A percentile compares a stretch with the other conserved stretches of the same genome.
These are phyloP conservation scores for Umbelopsis vinacea DNA, from an alignment of 192 early-diverging fungal genomes.

Conservation along the genomic window DNA sequence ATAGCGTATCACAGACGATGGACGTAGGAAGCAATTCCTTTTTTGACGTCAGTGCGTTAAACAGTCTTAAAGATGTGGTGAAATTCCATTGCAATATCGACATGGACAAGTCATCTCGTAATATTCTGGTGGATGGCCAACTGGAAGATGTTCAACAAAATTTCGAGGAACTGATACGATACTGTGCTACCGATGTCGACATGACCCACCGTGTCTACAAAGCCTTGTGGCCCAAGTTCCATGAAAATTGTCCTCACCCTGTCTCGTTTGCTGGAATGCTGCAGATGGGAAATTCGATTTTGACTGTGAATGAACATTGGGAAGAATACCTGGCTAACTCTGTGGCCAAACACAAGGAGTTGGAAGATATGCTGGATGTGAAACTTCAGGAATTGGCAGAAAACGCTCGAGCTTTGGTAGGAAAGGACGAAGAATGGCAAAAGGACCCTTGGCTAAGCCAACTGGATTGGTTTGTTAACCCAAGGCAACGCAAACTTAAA, in stretches of 20 bases:
- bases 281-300: conserved; percentile 83
- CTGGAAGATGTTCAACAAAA: conserved; percentile 61
- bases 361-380: conserved; percentile 52
- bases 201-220: conserved; percentile 77
- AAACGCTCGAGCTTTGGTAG: conserved; percentile 29
- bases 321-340: conserved; percentile 64
- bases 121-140: conserved; percentile 63
- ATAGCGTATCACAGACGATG: conserved; percentile 29
- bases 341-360: conserved; percentile 58
- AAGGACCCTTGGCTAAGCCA: conserved; percentile 83
- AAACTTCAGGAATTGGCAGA: conserved; percentile 53
- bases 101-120: conserved; percentile 69
- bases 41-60: conserved; percentile 68
- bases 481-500: conserved; percentile 49
- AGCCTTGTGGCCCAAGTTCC: conserved; percentile 70
- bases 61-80: conserved; percentile 79
- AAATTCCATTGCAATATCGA: conserved; percentile 73
- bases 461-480: conserved; percentile 73
- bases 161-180: conserved; percentile 72
- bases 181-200: conserved; percentile 89
- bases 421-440: conserved; percentile 40
- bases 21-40: conserved; percentile 34
- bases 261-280: conserved; percentile 91
- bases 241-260: conserved; percentile 88
- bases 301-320: conserved; percentile 87